Conservation (phyloP, 2,329 filamentous ascomycete genomes). For the Nemania serpens region DNA sequence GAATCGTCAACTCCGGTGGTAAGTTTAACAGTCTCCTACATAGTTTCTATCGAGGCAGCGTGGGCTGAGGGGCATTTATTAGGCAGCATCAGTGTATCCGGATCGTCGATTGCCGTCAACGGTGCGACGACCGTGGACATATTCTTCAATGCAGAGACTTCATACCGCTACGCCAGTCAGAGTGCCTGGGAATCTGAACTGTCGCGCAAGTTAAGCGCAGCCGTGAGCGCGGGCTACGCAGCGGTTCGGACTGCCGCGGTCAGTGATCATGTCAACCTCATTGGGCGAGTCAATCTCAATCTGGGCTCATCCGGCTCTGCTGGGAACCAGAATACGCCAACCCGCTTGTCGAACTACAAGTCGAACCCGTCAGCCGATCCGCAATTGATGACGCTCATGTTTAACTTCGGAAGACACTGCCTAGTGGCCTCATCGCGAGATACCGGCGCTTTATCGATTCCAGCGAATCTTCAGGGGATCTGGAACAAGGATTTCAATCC, state of each 20-base stretch:
- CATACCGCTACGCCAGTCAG: constrained; percentile 1
- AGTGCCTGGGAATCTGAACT: not conserved
- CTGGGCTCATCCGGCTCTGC: constrained; percentile 1
- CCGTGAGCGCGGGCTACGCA: not conserved
- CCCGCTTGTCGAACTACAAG: constrained; percentile 6
- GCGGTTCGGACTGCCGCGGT: constrained; percentile 3
- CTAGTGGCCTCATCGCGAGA: constrained; percentile 13
- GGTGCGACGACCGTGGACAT: constrained; percentile 12
- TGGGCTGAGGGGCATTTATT: not conserved
- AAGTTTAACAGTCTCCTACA: not conserved
- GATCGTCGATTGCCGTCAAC: constrained; percentile 1
- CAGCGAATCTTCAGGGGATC: constrained; percentile 14
- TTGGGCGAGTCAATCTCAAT: constrained; percentile 3
- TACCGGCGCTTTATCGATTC: not conserved
- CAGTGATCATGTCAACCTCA: not conserved
- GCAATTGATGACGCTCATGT: constrained; percentile 7
- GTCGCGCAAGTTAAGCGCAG: constrained; percentile 1
- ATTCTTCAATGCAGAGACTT: constrained; percentile 15
- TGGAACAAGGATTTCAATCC: constrained; percentile 10
- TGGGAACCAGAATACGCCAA: not conserved
- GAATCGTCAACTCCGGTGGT: not conserved
- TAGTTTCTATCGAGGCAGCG: not conserved
- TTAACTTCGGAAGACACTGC: constrained; percentile 12
- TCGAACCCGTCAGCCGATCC: not conserved
- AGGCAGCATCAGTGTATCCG: not conserved